A percentile compares a stretch with the other conserved stretches of the same genome.
These are phyloP conservation scores for Nadsonia commutata DNA, from an alignment of 1,139 yeast genomes.

Conservation along the genomic window DNA sequence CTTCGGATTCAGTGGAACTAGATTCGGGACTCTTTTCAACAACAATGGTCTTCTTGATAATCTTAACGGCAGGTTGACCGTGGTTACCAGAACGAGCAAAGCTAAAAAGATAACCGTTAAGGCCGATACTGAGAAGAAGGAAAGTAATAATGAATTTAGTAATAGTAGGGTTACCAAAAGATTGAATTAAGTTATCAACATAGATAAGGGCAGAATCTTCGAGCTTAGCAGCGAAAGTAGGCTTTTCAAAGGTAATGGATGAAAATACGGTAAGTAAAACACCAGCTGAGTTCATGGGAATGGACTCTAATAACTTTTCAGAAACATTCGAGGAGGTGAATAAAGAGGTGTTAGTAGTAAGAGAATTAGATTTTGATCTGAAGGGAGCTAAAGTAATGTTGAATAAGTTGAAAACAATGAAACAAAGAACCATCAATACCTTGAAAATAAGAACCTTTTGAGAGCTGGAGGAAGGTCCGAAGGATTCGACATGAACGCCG, in stretches of 20 bases:
- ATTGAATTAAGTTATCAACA: constrained; percentile 45
- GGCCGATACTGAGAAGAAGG: constrained; percentile 60
- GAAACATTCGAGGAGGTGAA: neutral
- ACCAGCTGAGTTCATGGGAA: constrained; percentile 24
- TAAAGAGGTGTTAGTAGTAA: neutral
- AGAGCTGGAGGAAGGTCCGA: constrained; percentile 11
- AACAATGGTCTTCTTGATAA: constrained; percentile 24
- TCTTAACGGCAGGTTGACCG: constrained; percentile 15
- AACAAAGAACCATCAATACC: constrained; percentile 48
- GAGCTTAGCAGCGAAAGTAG: constrained; percentile 43
- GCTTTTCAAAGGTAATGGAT: constrained; percentile 53
- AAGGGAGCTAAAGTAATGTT: constrained; percentile 35
- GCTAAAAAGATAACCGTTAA: constrained; percentile 64
- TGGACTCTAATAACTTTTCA: constrained; percentile 7
- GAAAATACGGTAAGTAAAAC: constrained; percentile 55
- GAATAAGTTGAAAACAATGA: constrained; percentile 51
- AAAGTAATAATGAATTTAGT: constrained; percentile 65
- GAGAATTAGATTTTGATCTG: constrained; percentile 6
- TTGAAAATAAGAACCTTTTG: constrained; percentile 40
- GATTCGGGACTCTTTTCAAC: constrained; percentile 16
- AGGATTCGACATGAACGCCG: constrained; percentile 7
- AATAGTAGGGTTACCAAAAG: constrained; percentile 72
- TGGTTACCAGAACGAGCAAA: constrained; percentile 18
- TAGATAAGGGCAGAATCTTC: constrained; percentile 48
- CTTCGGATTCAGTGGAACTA: constrained; percentile 11